Conservation (phyloP, 2,329 filamentous ascomycete species). For the Fusarium subtropicale region DNA sequence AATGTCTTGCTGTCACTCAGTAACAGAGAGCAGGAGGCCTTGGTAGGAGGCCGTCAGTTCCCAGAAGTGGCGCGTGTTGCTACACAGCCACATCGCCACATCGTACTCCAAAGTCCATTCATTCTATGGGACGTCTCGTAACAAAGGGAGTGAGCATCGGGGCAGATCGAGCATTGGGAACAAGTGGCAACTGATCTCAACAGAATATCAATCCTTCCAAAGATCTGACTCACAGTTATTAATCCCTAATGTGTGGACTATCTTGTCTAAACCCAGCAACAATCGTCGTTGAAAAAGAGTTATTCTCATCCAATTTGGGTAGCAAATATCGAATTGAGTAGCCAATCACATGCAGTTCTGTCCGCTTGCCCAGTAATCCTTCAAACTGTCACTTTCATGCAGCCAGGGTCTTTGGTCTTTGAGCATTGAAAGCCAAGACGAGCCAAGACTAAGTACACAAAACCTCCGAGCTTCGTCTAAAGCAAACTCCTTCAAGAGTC, state of each 20-base stretch:
- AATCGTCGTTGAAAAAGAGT: constrained; percentile 38
- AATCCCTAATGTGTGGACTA: neutral
- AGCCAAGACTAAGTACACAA: constrained; percentile 11
- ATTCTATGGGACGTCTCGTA: neutral
- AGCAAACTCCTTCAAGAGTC: neutral
- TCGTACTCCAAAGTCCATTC: neutral
- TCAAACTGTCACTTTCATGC: constrained; percentile 22
- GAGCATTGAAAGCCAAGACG: constrained; percentile 18
- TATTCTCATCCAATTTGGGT: constrained; percentile 18
- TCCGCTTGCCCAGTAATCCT: constrained; percentile 17
- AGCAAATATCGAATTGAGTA: constrained; percentile 13
- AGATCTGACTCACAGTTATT: neutral
- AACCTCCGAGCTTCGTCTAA: neutral
- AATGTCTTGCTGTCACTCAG: neutral
- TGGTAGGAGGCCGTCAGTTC: neutral
- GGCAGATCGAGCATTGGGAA: neutral
- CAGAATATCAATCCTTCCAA: neutral
- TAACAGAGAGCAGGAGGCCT: constrained; percentile 19
- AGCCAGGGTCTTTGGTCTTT: constrained; percentile 28
- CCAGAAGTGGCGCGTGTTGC: neutral
- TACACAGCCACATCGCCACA: constrained; percentile 5
- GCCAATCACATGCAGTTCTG: constrained; percentile 27
- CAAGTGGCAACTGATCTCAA: neutral
- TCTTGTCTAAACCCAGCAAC: neutral
- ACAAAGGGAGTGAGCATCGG: neutral